Conservation (phyloP, 768 basidiomycete genomes). For the Xanthoconium stramineum region DNA sequence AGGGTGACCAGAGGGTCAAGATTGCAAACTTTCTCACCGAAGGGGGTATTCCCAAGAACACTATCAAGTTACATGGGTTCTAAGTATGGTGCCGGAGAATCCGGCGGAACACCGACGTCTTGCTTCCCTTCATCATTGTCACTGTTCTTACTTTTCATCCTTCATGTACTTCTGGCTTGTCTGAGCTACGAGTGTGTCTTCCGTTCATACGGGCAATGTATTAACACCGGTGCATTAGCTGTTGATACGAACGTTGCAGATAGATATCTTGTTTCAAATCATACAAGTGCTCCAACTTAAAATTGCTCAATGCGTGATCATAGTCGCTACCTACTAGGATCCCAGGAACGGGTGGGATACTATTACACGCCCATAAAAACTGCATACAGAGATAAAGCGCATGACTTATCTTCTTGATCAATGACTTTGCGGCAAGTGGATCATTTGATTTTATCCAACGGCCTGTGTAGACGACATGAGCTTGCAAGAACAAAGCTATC, state of each 20-base stretch:
- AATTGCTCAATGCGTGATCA: neutral
- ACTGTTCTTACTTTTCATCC: slow-evolving; percentile 13
- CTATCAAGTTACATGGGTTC: slow-evolving; percentile 89
- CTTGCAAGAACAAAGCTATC: neutral
- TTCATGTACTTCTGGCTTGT: slow-evolving; percentile 21
- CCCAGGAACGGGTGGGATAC: neutral
- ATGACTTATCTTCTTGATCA: slow-evolving; percentile 16
- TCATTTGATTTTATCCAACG: slow-evolving; percentile 93
- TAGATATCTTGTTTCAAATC: slow-evolving; percentile 20
- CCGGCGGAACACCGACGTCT: slow-evolving; percentile 1
- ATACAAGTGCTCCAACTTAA: slow-evolving; percentile 2
- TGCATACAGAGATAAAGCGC: slow-evolving; percentile 1
- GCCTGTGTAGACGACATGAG: slow-evolving; percentile 46
- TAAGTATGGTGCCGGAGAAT: slow-evolving; percentile 35
- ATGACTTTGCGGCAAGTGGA: neutral
- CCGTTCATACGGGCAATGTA: slow-evolving; percentile 25
- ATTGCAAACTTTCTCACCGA: slow-evolving; percentile 84
- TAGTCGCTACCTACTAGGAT: neutral
- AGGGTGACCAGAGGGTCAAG: slow-evolving; percentile 94
- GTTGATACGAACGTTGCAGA: slow-evolving; percentile 25
- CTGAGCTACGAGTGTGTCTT: slow-evolving; percentile 15
- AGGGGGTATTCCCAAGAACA: slow-evolving; percentile 71
- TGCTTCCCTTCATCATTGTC: slow-evolving; percentile 1
- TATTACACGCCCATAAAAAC: slow-evolving; percentile 11
- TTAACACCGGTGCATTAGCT: slow-evolving; percentile 16